A percentile compares a stretch with the other conserved stretches of the same genome.
phyloP scores from a whole-genome alignment of 805 yeast species.

The Grigorovia yakushimaensis region DNA sequence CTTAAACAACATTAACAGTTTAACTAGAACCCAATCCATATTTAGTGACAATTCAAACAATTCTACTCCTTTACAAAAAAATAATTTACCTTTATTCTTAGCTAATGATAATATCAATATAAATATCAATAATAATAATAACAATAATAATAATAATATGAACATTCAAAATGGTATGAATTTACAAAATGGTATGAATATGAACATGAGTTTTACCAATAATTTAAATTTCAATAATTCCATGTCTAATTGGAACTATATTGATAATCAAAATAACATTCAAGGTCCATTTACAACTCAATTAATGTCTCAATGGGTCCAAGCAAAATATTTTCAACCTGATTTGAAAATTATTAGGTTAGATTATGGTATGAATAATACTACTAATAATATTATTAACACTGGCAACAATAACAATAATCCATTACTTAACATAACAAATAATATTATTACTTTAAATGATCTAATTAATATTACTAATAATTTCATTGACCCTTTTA shows the following conservation, averaged over 20 bases:
- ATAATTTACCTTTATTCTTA: background rate
- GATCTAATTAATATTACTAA: conserved; percentile 18
- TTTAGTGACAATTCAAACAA: conserved; percentile 8
- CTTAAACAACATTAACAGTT: background rate
- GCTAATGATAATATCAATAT: background rate
- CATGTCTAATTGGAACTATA: conserved; percentile 51
- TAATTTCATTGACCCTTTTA: conserved; percentile 21
- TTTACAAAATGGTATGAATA: too few relatives aligned
- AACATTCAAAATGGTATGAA: too few relatives aligned
- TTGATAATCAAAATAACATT: conserved; percentile 57
- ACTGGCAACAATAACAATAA: background rate
- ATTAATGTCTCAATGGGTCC: conserved; percentile 74
- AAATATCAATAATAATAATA: too few relatives aligned
- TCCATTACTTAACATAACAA: conserved; percentile 2
- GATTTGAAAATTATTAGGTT: conserved; percentile 42
- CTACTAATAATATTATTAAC: conserved; percentile 7
- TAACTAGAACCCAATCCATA: conserved; percentile 1
- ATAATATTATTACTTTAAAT: conserved; percentile 18
- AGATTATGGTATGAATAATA: conserved; percentile 12
- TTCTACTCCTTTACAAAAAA: background rate
- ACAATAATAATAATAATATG: too few relatives aligned
- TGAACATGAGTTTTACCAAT: too few relatives aligned
- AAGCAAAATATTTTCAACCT: conserved; percentile 49
- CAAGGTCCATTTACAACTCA: conserved; percentile 82
- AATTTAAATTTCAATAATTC: background rate